phyloP scores from a whole-genome alignment of 257 asterid species.

The Catharanthus roseus region DNA sequence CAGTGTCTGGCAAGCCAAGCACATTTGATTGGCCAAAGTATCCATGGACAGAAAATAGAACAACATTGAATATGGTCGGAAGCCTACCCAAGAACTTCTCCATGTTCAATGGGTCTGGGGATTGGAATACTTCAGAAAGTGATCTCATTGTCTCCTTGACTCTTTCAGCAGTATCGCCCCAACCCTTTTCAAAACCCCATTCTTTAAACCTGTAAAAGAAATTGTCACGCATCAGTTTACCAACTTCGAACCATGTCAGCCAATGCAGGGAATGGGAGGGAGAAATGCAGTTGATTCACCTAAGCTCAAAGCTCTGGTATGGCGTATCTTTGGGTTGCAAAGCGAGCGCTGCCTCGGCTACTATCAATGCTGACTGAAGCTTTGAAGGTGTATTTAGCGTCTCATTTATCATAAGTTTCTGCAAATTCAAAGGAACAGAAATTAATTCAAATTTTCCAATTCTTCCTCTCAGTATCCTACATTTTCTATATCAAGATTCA shows the following conservation, averaged over 20 bases:
- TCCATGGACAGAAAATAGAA: conserved; percentile 78
- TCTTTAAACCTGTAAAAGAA: conserved; percentile 57
- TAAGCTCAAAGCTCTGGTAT: conserved; percentile 64
- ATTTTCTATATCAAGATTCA: not conserved
- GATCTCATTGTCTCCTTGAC: conserved; percentile 68
- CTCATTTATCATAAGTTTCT: conserved; percentile 88
- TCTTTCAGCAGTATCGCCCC: conserved; percentile 73
- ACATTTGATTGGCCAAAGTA: conserved; percentile 88
- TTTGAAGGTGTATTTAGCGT: conserved; percentile 51
- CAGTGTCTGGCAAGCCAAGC: conserved; percentile 95
- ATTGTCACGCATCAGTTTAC: not conserved
- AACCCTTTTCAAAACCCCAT: too few relatives aligned
- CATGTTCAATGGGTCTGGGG: conserved; percentile 68
- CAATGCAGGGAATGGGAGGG: conserved; percentile 1
- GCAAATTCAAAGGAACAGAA: conserved; percentile 22
- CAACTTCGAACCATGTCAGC: not conserved
- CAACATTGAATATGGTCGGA: conserved; percentile 68
- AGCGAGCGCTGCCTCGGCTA: conserved; percentile 65
- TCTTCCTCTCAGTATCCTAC: too few relatives aligned
- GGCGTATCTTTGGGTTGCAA: conserved; percentile 63
- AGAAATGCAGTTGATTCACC: conserved; percentile 34
- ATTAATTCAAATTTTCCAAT: not conserved
- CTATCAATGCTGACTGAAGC: conserved; percentile 69
- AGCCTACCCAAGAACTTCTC: conserved; percentile 67
- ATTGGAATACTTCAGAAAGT: conserved; percentile 72